Evolutionary conservation across 139 green algal genomes (phyloP).

Genomic region (Chlorella sp.): DNA sequence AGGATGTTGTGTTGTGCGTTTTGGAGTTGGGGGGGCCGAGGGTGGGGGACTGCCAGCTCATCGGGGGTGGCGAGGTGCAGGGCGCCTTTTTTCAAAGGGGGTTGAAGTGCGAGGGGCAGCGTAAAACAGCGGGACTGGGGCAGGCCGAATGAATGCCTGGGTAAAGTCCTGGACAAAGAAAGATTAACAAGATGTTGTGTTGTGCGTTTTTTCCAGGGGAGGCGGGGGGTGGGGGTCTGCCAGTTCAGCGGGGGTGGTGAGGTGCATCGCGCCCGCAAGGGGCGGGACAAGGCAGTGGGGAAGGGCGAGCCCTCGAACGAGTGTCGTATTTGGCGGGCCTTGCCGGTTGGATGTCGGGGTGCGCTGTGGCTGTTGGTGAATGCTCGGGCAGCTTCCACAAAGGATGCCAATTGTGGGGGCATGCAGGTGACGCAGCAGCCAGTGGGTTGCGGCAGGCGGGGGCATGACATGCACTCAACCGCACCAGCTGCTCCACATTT

Average conservation of each 20-base stretch:
- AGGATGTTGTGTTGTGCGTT: no score
- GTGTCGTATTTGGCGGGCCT: background rate
- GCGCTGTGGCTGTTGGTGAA: no score
- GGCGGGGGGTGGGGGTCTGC: background rate
- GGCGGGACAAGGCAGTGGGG: background rate
- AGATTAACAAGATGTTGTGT: no score
- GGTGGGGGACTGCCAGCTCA: background rate
- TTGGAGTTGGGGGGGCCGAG: background rate
- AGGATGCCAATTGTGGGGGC: no score
- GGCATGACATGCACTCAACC: no score
- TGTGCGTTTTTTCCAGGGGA: no score
- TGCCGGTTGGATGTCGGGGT: no score
- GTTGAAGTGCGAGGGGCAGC: background rate
- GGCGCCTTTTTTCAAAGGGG: constrained; percentile 1
- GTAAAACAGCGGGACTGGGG: background rate
- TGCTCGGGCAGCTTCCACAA: no score
- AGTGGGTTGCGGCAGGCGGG: no score
- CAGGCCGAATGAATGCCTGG: background rate
- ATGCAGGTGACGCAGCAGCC: no score
- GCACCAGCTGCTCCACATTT: no score
- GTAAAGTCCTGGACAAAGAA: no score
- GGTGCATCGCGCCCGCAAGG: constrained; percentile 20
- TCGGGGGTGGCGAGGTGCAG: constrained; percentile 19
- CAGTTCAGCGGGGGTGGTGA: constrained; percentile 2
- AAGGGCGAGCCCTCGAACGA: background rate